phyloP scores from a whole-genome alignment of 805 yeast species.

The Ogataea trehaloabstinens region DNA sequence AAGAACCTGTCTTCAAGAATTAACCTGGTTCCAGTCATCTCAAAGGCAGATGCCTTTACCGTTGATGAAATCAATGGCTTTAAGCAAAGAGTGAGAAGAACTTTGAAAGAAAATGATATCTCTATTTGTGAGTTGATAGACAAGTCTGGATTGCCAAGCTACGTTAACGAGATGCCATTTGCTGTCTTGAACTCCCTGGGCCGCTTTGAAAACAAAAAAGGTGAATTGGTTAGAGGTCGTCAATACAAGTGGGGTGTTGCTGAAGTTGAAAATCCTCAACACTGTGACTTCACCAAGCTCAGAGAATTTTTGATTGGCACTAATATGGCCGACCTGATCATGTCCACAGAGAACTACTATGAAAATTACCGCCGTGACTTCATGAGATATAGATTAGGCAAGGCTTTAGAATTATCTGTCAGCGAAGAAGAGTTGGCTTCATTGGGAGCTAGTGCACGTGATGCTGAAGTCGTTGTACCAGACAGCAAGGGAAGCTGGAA shows the following conservation, averaged over 20 bases:
- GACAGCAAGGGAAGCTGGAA: constrained; percentile 26
- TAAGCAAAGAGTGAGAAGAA: constrained; percentile 51
- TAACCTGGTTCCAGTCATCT: constrained; percentile 77
- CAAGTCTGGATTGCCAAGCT: constrained; percentile 34
- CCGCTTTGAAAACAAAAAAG: constrained; percentile 40
- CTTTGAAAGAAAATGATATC: constrained; percentile 55
- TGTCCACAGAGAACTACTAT: constrained; percentile 75
- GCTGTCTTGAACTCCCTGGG: constrained; percentile 68
- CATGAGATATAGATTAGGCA: constrained; percentile 37
- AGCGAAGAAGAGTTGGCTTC: constrained; percentile 20
- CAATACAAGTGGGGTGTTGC: constrained; percentile 83
- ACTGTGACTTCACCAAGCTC: constrained; percentile 72
- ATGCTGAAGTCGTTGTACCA: constrained; percentile 22
- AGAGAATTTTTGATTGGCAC: constrained; percentile 64
- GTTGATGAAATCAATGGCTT: constrained; percentile 50
- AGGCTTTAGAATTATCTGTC: constrained; percentile 24
- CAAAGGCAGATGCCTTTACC: constrained; percentile 77
- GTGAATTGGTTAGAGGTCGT: constrained; percentile 64
- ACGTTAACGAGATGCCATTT: constrained; percentile 57
- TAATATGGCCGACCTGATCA: constrained; percentile 73
- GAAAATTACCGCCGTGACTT: constrained; percentile 64
- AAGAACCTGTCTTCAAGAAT: constrained; percentile 66
- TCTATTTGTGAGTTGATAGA: constrained; percentile 50
- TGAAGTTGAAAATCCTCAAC: constrained; percentile 73
- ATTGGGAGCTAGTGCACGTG: constrained; percentile 17